A percentile compares a stretch with the other conserved stretches of the same genome.
Conservation (phyloP, 768 basidiomycete genomes). For the Exidia glandulosa region DNA sequence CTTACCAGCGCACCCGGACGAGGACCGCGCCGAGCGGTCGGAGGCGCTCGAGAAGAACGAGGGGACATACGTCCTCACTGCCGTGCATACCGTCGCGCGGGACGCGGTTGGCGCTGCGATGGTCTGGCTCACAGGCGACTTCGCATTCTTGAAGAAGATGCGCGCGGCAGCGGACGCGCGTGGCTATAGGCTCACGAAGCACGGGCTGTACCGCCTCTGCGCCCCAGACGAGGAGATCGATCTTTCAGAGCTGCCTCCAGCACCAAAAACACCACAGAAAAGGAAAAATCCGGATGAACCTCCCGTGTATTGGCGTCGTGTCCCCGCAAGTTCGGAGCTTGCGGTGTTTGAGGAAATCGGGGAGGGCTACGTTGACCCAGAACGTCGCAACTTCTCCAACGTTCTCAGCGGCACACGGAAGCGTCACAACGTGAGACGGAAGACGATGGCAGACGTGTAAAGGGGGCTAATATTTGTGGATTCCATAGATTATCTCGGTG, state of each 20-base stretch:
- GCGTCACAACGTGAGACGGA: no score
- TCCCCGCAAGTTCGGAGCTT: background rate
- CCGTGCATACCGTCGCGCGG: background rate
- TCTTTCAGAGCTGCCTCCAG: background rate
- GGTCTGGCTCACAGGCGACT: background rate
- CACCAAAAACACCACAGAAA: background rate
- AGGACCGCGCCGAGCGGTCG: background rate
- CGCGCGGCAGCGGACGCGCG: background rate
- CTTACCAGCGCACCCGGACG: background rate
- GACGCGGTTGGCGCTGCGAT: background rate
- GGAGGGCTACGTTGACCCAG: background rate
- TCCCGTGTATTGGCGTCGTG: background rate
- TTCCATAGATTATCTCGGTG: no score
- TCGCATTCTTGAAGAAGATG: background rate
- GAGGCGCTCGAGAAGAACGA: background rate
- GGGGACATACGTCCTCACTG: background rate
- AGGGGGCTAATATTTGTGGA: no score
- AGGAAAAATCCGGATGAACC: background rate
- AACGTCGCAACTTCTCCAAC: background rate
- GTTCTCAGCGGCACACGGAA: no score
- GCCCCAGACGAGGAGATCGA: background rate
- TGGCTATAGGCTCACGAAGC: background rate
- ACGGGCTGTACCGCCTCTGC: background rate
- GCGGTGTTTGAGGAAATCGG: background rate
- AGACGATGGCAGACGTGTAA: no score